A percentile compares a stretch with the other conserved stretches of the same genome.
These are phyloP conservation scores for Aspergillus piperis DNA, from an alignment of 2,329 filamentous ascomycete genomes.

Conservation along the genomic window DNA sequence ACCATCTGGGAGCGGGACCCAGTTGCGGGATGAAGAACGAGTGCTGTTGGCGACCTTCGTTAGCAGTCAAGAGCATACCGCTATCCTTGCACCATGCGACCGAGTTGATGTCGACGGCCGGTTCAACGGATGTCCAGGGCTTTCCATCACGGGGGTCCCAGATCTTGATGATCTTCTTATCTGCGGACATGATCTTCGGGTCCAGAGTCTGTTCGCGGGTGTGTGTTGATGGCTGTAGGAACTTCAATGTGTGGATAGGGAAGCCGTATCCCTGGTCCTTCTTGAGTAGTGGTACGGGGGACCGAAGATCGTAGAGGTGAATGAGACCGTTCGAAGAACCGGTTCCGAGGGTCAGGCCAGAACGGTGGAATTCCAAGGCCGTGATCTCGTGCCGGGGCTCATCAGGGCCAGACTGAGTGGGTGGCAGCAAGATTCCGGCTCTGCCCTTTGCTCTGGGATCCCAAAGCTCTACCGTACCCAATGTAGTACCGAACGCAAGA, in stretches of 20 bases:
- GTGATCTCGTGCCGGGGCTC: constrained; percentile 67
- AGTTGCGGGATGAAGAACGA: constrained; percentile 93
- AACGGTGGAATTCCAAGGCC: constrained; percentile 80
- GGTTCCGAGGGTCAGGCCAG: constrained; percentile 80
- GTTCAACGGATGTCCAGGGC: constrained; percentile 95
- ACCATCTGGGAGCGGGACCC: constrained; percentile 92
- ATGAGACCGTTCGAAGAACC: constrained; percentile 87
- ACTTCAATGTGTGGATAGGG: constrained; percentile 79
- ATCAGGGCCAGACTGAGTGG: constrained; percentile 42
- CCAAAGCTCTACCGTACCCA: constrained; percentile 98
- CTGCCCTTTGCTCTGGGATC: constrained; percentile 81
- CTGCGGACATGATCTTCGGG: constrained; percentile 81
- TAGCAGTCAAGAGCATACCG: constrained; percentile 94
- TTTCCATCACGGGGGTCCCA: constrained; percentile 83
- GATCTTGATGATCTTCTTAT: constrained; percentile 95
- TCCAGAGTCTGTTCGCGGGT: constrained; percentile 69
- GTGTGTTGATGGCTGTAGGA: constrained; percentile 64
- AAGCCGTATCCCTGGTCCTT: constrained; percentile 97
- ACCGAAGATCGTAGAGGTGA: constrained; percentile 88
- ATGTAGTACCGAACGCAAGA: constrained; percentile 86
- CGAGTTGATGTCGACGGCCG: constrained; percentile 89
- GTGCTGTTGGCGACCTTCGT: constrained; percentile 93
- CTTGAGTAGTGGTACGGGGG: constrained; percentile 78
- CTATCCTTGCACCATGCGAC: constrained; percentile 90
- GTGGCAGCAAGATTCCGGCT: constrained; percentile 71